Evolutionary conservation across 306 rosid species (phyloP), one percentile per base, ranked within the genome.

Genomic region (Trichosanthes cucumerina): DNA sequence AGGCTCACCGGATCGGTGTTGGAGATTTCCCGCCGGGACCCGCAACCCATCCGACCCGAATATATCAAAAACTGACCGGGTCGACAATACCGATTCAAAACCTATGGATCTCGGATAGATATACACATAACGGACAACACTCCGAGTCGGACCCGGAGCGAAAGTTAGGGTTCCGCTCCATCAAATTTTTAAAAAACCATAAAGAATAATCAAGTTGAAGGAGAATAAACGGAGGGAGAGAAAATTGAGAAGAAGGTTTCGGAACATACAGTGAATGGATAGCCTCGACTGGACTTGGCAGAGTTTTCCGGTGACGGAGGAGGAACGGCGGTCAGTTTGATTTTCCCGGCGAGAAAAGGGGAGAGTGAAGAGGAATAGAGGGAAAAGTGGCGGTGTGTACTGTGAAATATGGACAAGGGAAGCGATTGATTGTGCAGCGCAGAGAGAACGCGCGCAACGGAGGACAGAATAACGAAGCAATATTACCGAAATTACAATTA

Each of bases 21-120:
- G 73, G 56, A 38, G 56, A 46, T 8, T 80, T 39, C 50, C 78
- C 39, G 77, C 57, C 82, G 52, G 9, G 76, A 72, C 83, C 88
- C 85, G 84, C 52, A 84, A 83, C 82, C 84, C 76, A 79, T 59
- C 84, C 80, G 79, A 59, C 64, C 52, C 79, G 39, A 78, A 64
- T 75, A 81, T 49, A 80, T 77, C 80, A 43, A 31, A 39, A 49
- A 28, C 66, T 79, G 80, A 54, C 28, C 90, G 86, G 88, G 86
- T 87, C 78, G 77, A 75, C 64, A 44, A 23, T 34, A 58, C 82
- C 79, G 72, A 80, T 69, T 50, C 50, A 62, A n/a, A 65, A 78
- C 80, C 70, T 10, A 59, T 53, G 82, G 84, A 82, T 84, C 73
- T 80, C 80, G 85, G 85, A 81, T 86, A 76, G 78, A 81, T 1